These are phyloP conservation scores for Leishmania braziliensis DNA, from an alignment of 208 protist species.

Conservation along the genomic window DNA sequence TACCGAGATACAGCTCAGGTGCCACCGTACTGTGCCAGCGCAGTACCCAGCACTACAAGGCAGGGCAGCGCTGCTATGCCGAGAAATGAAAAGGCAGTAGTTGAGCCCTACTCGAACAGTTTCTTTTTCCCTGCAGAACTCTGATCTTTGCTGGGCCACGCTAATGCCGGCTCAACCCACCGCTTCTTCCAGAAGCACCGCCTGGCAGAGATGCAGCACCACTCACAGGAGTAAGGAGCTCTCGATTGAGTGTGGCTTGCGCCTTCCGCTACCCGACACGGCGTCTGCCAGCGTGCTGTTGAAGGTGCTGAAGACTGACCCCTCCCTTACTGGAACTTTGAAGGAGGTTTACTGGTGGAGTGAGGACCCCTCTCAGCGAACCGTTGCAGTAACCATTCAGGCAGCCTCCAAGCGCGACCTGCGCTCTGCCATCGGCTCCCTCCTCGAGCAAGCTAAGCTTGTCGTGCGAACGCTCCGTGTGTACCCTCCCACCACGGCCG, in stretches of 20 bases:
- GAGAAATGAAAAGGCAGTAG: not conserved
- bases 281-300: slow-evolving; percentile 42
- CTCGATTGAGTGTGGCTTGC: too few species aligned
- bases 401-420: slow-evolving; percentile 35
- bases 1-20: not conserved
- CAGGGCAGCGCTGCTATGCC: not conserved
- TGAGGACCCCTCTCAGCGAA: slow-evolving; percentile 44
- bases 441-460: slow-evolving; percentile 59
- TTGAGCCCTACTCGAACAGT: not conserved
- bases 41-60: not conserved
- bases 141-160: not conserved
- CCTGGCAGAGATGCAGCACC: not conserved
- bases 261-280: slow-evolving; percentile 31
- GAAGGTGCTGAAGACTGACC: slow-evolving; percentile 48
- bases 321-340: slow-evolving; percentile 29
- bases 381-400: slow-evolving; percentile 38
- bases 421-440: slow-evolving; percentile 43
- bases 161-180: not conserved
- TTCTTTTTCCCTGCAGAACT: not conserved
- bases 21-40: not conserved
- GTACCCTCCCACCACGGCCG: slow-evolving; percentile 27
- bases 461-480: slow-evolving; percentile 52
- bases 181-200: not conserved
- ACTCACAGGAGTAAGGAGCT: not conserved
- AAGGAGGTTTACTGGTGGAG: slow-evolving; percentile 48